A percentile compares a stretch with the other conserved stretches of the same genome.
Conservation (phyloP, 2,329 filamentous ascomycete species). For the Alternaria incomplexa region DNA sequence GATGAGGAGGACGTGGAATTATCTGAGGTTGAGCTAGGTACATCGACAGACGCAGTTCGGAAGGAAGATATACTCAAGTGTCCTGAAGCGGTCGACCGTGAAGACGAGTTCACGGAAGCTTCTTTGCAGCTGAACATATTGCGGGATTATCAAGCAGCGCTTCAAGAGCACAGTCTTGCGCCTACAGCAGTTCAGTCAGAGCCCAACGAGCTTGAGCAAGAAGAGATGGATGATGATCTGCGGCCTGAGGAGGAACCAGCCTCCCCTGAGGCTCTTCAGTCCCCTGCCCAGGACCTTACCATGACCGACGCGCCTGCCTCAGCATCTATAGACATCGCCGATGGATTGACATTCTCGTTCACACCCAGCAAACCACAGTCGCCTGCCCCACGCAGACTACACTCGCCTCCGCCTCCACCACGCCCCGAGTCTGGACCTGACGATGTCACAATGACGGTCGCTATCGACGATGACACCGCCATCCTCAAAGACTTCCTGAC, state of each 20-base stretch:
- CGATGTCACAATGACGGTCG: constrained; percentile 39
- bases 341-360: constrained; percentile 36
- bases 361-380: constrained; percentile 19
- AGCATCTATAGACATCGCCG: constrained; percentile 30
- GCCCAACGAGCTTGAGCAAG: neutral
- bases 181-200: neutral
- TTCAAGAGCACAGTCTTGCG: neutral
- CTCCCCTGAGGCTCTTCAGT: neutral
- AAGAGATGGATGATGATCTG: neutral
- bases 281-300: neutral
- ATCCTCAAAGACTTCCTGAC: constrained; percentile 57
- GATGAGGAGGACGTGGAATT: constrained; percentile 1
- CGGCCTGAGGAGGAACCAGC: neutral
- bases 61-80: neutral
- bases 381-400: constrained; percentile 30
- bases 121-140: constrained; percentile 40
- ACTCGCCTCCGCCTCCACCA: constrained; percentile 40
- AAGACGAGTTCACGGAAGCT: constrained; percentile 40
- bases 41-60: neutral
- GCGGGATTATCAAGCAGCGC: constrained; percentile 22
- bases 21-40: neutral
- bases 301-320: neutral
- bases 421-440: constrained; percentile 29
- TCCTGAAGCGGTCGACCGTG: neutral
- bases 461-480: constrained; percentile 56